Base-by-base conservation (phyloP, 805 yeast genomes). In the Candida bentonensis region DNA sequence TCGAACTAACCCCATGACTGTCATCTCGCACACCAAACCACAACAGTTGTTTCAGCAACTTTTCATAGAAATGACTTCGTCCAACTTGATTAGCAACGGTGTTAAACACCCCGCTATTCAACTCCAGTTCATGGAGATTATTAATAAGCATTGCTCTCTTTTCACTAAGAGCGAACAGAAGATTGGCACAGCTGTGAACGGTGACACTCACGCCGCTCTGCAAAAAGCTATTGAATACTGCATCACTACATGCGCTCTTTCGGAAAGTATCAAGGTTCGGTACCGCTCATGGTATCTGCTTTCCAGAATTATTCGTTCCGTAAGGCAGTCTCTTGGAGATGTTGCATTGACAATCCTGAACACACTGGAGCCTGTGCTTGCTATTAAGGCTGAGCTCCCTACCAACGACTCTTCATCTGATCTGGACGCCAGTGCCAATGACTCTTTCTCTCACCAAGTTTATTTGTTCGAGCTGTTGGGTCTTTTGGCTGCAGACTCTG, bases 251-350 rank as follows among this genome's bases (percentile, higher is more conserved):
- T 30, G 36, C 20, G 36, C 36, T n/a, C 36, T 11, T 7, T 30
- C 36, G 5, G 36, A 30, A 4, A 30, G 36, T n/a, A 17, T 9
- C 7, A 30, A 15, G 49, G 96, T 88, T 3, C 78, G 87, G 54
- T 69, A 76, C 45, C 78, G 96, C 59, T 73, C 94, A 36, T 92
- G 97, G 96, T 89, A 85, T 59, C 67, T 88, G 50, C 85, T 89
- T 53, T 79, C 79, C 55, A 74, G 94, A 59, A 83, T 88, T 55
- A 71, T 87, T 48, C 85, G 82, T 57, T 66, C 81, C 41, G 79
- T 89, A 1, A 81, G 78, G 56, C 86, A 87, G 28, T 65, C 73
- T 42, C 63, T 78, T 34, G 72, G 78, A 17, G 45, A 62, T 67
- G 46, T 67, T 74, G 54, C 79, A 34, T 76, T 73, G 49, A 69